phyloP scores from a whole-genome alignment of 2,329 filamentous ascomycete species.

The Beauveria scarabaeidicola region DNA sequence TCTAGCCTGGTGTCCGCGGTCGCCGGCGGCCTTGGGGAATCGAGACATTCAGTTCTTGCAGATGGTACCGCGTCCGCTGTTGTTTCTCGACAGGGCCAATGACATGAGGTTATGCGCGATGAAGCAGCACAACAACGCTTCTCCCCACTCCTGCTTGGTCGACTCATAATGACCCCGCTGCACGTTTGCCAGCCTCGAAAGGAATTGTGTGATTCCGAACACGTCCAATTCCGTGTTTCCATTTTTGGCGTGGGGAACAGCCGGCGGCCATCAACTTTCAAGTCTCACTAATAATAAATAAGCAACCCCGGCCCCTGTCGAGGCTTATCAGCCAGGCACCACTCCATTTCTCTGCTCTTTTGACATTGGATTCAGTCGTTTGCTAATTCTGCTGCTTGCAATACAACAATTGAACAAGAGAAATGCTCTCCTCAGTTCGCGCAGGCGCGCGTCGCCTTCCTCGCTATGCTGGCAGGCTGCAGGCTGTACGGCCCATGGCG shows the following conservation, averaged over 20 bases:
- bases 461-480: background rate
- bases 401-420: background rate
- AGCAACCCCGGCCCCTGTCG: background rate
- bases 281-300: constrained; percentile 2
- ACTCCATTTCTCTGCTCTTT: background rate
- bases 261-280: background rate
- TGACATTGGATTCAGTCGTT: background rate
- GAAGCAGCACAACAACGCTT: no score
- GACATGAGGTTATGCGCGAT: background rate
- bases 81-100: no score
- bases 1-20: background rate
- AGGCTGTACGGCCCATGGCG: background rate
- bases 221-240: constrained; percentile 1
- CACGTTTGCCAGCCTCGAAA: no score
- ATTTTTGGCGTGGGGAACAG: constrained; percentile 4
- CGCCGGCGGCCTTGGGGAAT: background rate
- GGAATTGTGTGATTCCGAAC: background rate
- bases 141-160: background rate
- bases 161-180: constrained; percentile 1
- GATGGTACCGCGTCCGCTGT: background rate
- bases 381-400: background rate
- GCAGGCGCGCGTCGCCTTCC: constrained; percentile 3
- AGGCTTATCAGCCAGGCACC: background rate
- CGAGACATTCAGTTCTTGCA: background rate
- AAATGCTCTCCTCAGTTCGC: constrained; percentile 7